Evolutionary conservation across 208 protist species (phyloP).

Genomic region (Crithidia sp.): DNA sequence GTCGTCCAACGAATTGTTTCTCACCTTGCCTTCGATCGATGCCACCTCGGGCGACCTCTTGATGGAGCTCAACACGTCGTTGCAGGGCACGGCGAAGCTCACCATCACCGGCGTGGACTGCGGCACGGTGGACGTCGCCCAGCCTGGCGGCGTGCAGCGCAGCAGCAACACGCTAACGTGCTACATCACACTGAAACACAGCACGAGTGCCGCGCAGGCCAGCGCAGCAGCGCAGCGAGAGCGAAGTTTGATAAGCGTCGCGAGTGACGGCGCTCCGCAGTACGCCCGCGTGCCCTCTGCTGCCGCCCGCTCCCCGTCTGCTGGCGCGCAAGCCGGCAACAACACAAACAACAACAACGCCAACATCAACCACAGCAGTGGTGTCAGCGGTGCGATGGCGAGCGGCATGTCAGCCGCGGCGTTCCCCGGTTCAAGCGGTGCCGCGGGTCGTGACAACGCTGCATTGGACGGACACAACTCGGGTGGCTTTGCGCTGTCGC

Average conservation of each 20-base stretch:
- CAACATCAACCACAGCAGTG: not conserved
- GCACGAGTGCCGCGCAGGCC: not conserved
- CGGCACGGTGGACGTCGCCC: conserved; percentile 38
- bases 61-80: conserved; percentile 53
- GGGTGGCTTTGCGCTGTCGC: conserved; percentile 28
- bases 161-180: conserved; percentile 56
- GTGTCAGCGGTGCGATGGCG: not conserved
- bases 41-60: conserved; percentile 47
- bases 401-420: not conserved
- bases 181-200: conserved; percentile 34
- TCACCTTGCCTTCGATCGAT: conserved; percentile 45
- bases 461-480: conserved; percentile 1
- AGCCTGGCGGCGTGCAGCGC: conserved; percentile 33
- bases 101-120: conserved; percentile 59
- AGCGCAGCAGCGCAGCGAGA: conserved; percentile 1
- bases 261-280: not conserved
- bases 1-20: conserved; percentile 41
- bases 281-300: conserved; percentile 27
- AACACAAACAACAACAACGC: not conserved
- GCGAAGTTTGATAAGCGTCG: not conserved
- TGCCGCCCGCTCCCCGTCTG: conserved; percentile 5
- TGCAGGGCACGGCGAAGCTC: conserved; percentile 50
- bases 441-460: conserved; percentile 1
- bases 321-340: not conserved
- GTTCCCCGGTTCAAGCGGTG: not conserved